A percentile compares a stretch with the other conserved stretches of the same genome.
These are phyloP conservation scores for Pistacia vera DNA, from an alignment of 345 rosid species.

Conservation along the genomic window DNA sequence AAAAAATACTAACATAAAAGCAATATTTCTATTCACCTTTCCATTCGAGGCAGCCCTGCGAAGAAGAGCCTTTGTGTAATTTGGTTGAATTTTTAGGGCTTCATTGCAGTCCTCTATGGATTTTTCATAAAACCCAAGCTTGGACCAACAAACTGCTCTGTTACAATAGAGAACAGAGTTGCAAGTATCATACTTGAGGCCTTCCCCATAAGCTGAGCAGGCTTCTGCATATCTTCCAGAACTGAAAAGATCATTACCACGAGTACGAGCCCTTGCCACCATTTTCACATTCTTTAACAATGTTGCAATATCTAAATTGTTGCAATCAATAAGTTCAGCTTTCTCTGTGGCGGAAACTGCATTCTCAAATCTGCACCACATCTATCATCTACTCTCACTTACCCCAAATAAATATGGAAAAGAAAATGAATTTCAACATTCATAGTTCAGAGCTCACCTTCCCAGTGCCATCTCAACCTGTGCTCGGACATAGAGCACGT, in stretches of 20 bases:
- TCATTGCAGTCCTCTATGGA: constrained; percentile 90
- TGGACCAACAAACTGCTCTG: constrained; percentile 97
- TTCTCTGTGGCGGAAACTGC: constrained; percentile 82
- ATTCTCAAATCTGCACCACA: constrained; percentile 91
- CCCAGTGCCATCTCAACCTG: constrained; percentile 93
- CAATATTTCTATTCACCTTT: constrained; percentile 50
- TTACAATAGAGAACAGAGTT: constrained; percentile 92
- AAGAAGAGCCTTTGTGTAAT: constrained; percentile 82
- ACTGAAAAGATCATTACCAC: constrained; percentile 84
- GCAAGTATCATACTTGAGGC: constrained; percentile 63
- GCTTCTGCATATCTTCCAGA: constrained; percentile 80
- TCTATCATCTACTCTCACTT: constrained; percentile 47
- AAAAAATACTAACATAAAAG: neutral
- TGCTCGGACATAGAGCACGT: constrained; percentile 63
- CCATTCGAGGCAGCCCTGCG: constrained; percentile 88
- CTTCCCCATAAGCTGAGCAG: constrained; percentile 90
- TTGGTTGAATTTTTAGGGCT: constrained; percentile 72
- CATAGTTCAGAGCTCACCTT: constrained; percentile 63
- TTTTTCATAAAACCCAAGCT: constrained; percentile 84
- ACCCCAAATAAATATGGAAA: constrained; percentile 18
- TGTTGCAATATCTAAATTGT: constrained; percentile 54
- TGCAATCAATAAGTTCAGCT: constrained; percentile 59
- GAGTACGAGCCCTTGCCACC: constrained; percentile 74
- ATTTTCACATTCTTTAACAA: constrained; percentile 67
- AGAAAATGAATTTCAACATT: neutral